Conservation (phyloP, 2,329 filamentous ascomycete species). For the Coniochaeta sp. region DNA sequence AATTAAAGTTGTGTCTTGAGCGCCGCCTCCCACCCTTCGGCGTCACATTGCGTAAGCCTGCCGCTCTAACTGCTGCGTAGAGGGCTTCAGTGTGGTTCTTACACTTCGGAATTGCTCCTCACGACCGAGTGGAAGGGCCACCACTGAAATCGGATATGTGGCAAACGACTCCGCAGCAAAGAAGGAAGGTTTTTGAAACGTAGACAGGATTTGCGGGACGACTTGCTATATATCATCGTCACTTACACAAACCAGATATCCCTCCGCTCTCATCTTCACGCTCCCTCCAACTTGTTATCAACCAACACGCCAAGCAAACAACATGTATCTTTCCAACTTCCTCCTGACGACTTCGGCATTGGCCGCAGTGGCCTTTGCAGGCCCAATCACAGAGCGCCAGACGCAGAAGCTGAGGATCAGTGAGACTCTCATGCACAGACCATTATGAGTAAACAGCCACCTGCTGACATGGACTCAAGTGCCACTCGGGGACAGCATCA, state of each 20-base stretch:
- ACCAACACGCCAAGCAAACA: not conserved
- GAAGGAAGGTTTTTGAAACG: not conserved
- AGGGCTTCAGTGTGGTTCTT: not conserved
- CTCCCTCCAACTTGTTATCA: not conserved
- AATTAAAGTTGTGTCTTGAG: not conserved
- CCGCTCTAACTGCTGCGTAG: not conserved
- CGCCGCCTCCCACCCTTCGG: not conserved
- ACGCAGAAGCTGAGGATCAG: conserved; percentile 13
- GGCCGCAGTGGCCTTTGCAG: conserved; percentile 6
- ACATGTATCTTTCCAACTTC: conserved; percentile 10
- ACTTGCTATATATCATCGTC: not conserved
- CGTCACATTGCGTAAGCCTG: not conserved
- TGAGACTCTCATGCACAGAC: not conserved
- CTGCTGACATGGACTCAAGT: conserved; percentile 14
- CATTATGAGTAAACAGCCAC: not conserved
- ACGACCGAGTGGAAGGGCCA: not conserved
- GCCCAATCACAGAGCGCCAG: conserved; percentile 9
- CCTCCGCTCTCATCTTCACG: not conserved
- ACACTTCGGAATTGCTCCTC: not conserved
- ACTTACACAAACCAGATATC: not conserved
- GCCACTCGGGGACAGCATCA: conserved; percentile 36
- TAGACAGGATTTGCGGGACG: not conserved
- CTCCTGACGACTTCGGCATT: conserved; percentile 6
- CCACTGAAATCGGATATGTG: not conserved
- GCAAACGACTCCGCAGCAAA: not conserved